Base-by-base conservation (phyloP, 2,329 filamentous ascomycete genomes). In the Xylariaceae sp. region DNA sequence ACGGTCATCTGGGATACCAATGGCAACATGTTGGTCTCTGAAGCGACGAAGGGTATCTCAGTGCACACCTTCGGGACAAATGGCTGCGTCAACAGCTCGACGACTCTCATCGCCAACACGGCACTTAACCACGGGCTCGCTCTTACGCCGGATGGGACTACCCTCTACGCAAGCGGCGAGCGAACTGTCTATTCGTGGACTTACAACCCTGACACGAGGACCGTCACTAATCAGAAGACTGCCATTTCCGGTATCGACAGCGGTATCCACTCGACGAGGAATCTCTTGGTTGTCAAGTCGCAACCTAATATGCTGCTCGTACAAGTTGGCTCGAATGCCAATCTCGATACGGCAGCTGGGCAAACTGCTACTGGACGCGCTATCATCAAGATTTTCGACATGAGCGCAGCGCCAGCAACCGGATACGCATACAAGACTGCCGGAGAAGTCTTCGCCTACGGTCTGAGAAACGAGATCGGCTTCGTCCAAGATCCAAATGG, bases 401-500 rank as follows among this genome's bases (percentile, higher is more conserved):
- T 70, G 47, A 64, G 58, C 46, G 68, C 64, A 44, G 65, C 66
- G 7, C 72, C 72, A 0, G 53, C 65, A 1, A 59, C 47, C 5
- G 72, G 71, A 0, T 73, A 66, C 55, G 65, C 67, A 57, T 75
- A 71, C 57, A 71, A 69, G 51, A 71, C 66, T 1, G 65, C 68
- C n/a, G 72, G 72, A 5, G 67, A 67, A 50, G 66, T 71, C 22
- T 66, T 71, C 19, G 72, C 67, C 0, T 75, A 73, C 43, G 73
- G 73, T 0, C 68, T 87, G 45, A 74, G 84, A 9, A 87, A 87
- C 65, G 82, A 83, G 28, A 81, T 86, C 17, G 84, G 83, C 11
- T 72, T 87, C 34, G 77, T 71, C 6, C 78, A 80, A 45, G 74
- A 84, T 53, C 69, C 69, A 7, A 68, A 64, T 41, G 67, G 63